Conservation (phyloP, 2,329 filamentous ascomycete genomes). For the Periconia sp. region DNA sequence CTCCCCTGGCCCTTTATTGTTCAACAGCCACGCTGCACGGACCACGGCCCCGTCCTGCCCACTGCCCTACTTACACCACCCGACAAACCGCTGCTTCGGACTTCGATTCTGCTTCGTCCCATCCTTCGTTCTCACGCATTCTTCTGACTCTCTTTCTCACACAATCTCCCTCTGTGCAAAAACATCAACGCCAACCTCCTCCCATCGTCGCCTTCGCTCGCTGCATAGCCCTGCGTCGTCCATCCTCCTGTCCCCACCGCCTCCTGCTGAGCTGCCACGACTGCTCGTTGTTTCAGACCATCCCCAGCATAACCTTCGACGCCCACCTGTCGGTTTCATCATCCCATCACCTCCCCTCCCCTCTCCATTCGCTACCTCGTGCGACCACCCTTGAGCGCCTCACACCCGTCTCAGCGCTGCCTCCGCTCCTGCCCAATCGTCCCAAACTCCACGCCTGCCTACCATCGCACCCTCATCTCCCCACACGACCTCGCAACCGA, state of each 20-base stretch:
- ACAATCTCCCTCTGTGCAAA: not conserved
- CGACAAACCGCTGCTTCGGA: not conserved
- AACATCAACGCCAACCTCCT: no score
- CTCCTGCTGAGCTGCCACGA: constrained; percentile 8
- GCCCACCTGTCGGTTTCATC: constrained; percentile 19
- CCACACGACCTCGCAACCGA: constrained; percentile 12
- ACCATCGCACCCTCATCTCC: not conserved
- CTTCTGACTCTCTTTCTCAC: not conserved
- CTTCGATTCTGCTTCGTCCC: not conserved
- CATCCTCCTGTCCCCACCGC: no score
- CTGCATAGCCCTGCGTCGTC: not conserved
- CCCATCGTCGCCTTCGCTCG: not conserved
- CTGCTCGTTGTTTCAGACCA: constrained; percentile 6
- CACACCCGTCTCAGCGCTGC: constrained; percentile 35
- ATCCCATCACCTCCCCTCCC: constrained; percentile 1
- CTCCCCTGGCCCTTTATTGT: no score
- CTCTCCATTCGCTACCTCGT: constrained; percentile 11
- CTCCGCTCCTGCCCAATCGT: constrained; percentile 21
- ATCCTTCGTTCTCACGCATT: not conserved
- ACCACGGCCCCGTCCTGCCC: no score
- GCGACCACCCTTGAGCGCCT: constrained; percentile 13
- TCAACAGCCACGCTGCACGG: no score
- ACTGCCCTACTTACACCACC: no score
- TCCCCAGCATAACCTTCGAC: constrained; percentile 27
- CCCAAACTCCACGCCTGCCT: constrained; percentile 5